Base-by-base conservation (phyloP, 2,329 filamentous ascomycete genomes). In the Aspergillus sp. region DNA sequence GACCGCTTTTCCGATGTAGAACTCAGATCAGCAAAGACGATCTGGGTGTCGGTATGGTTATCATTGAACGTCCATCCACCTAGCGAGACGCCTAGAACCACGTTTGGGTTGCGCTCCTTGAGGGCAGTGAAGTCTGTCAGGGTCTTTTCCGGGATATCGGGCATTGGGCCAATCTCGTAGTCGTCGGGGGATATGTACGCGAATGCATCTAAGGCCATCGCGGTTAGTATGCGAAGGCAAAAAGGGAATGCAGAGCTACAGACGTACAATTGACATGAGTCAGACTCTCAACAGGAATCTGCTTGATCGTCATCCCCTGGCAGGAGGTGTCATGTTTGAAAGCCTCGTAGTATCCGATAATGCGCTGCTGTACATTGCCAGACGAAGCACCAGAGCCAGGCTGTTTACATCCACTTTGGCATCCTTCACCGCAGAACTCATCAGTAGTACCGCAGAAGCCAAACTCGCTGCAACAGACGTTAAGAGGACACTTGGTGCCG, bases 391-490 rank as follows among this genome's bases (percentile, higher is more conserved):
- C 24, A 5, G 53, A 50, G 5, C 46, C 24, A n/a, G 53, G 46
- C n/a, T 55, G 33, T 11, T 55, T 21, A 3, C 46, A 44, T 6
- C 24, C 14, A 23, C 45, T 43, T 23, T 45, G 47, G 23, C 52
- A 54, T 6, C 40, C 54, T 5, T 7, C 23, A 14, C 40, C 17
- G 17, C 46, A 54, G 19, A 47, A 54, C 12, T 39, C 27, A 2
- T 23, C 17, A 1, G 54, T 56, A 3, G 39, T 50, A 2, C 54
- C 54, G 33, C 54, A 56, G 45, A 59, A 69, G 4, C 68, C 68
- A 27, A 59, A 71, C 39, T 66, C 2, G 17, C 60, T 64, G 55
- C 71, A 74, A 55, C 72, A 74, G 6, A 68, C 67, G 45, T 68
- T 66, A 1, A 74, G 50, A 5, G 70, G 69, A 52, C 73, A 75